Base-by-base conservation (phyloP, 2,329 filamentous ascomycete genomes). In the Fonsecaea pedrosoi region DNA sequence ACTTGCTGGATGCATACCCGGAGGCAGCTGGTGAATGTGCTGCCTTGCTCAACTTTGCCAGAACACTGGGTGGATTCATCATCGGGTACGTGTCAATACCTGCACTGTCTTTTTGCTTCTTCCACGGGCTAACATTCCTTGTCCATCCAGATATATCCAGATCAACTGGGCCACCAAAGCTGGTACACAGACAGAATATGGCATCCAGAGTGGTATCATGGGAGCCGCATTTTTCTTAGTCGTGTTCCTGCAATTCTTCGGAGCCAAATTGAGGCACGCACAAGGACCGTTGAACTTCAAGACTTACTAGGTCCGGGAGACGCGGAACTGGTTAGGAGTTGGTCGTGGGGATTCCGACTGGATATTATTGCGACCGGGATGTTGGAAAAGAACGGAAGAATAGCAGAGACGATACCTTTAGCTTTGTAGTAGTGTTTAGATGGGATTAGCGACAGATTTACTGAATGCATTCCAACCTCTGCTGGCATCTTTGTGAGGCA, bases 1-100 rank as follows among this genome's bases (percentile, higher is more conserved):
- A 86, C 71, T 78, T 80, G 42, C 80, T 86, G 6, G 84, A 86
- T 74, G 77, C 78, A 65, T 86, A 86, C 72, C 84, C 84, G 0
- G 79, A 84, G 73, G 82, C 80, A 13, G 78, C 78, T n/a, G 83
- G 83, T 4, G 83, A 84, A 71, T 82, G 83, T 21, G 80, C 79
- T 10, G 83, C 83, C 0, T 84, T 82, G 81, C 74, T 86, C 55
- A 84, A 84, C 70, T 78, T 81, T 63, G 78, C 78, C 21, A 76
- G 83, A 5, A 83, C 82, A 1, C 71, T 82, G 30, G 83, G 81
- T 25, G 65, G 64, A 13, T 84, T 84, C 69, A 82, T 74, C 66
- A 71, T 74, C 5, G 73, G 72, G 9, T 76, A 76, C 60, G 68
- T 85, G 45, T 42, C 12, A 34, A 35, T 32, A 32, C 30, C 30